Evolutionary conservation across 192 early-diverging fungal genomes (phyloP), one percentile per base, ranked within the genome.

Genomic region (Martensiomyces pterosporus): DNA sequence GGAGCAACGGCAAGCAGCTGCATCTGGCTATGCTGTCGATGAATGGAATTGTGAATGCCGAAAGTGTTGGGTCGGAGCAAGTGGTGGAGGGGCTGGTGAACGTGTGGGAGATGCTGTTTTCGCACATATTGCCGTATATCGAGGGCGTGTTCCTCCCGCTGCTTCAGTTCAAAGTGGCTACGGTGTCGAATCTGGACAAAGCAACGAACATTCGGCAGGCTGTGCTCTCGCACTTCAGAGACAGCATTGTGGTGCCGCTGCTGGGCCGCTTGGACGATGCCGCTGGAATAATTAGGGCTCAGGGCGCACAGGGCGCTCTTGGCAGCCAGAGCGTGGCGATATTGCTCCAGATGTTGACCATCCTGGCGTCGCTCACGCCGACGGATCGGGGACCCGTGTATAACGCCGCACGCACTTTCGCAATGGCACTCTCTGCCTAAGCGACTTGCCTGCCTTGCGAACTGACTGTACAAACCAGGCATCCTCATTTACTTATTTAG

Each of bases 101-200:
- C 25, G 78, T 85, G 26, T 94, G 91, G 91, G 82, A 79, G 12
- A 86, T 87, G 52, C 84, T 88, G 54, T 88, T 83, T 49, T 82
- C 84, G 8, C 88, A 85, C 19, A 88, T 89, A 9, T 57, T 94
- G 24, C 91, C 91, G 48, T 90, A 87, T 45, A 70, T 94, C 45
- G 86, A 94, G 52, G 91, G 83, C 3, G 88, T 90, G 16, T 91
- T 94, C 57, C 69, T 91, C 3, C 91, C 91, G 9, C 48, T 91
- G 10, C 66, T 44, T 33, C 49, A 57, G 41, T 73, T 60, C 37
- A 23, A 37, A 3, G 18, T 41, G 10, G 51, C 51, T 3, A 4
- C 46, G 2, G 2, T 8, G n/a, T 17, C 33, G 19, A 18, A 34
- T 19, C 24, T 10, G 25, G 8, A 24, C 43, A 19, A 39, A 23